Conservation (phyloP, 2,329 filamentous ascomycete genomes). For the Pseudogymnoascus sp. region DNA sequence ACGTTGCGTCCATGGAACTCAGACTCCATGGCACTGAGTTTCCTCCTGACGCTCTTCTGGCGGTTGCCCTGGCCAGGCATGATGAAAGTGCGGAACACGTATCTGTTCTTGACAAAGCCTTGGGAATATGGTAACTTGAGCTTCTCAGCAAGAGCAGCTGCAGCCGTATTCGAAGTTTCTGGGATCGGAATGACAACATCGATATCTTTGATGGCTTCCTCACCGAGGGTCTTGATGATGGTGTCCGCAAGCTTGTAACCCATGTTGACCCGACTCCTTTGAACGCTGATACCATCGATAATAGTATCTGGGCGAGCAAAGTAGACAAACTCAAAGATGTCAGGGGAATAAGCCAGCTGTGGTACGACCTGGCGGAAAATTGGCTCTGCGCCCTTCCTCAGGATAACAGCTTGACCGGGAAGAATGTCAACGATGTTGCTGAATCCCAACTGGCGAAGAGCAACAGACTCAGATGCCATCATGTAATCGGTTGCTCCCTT, state of each 20-base stretch:
- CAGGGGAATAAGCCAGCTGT: constrained; percentile 65
- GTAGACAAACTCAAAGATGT: constrained; percentile 85
- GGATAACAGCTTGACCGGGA: constrained; percentile 79
- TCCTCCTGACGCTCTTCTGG: constrained; percentile 80
- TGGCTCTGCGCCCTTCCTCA: constrained; percentile 67
- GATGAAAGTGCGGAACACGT: constrained; percentile 82
- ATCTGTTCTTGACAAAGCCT: constrained; percentile 83
- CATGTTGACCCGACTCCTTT: constrained; percentile 80
- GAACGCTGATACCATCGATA: constrained; percentile 83
- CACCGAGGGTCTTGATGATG: constrained; percentile 59
- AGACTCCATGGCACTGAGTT: constrained; percentile 76
- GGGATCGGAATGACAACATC: constrained; percentile 80
- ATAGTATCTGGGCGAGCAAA: constrained; percentile 74
- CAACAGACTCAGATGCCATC: constrained; percentile 83
- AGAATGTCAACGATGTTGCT: constrained; percentile 66
- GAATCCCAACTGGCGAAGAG: constrained; percentile 75
- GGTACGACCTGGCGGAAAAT: constrained; percentile 68
- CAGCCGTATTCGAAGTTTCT: constrained; percentile 75
- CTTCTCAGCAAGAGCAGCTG: constrained; percentile 65
- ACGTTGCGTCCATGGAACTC: constrained; percentile 79
- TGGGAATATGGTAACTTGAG: constrained; percentile 71
- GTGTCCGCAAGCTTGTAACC: constrained; percentile 70
- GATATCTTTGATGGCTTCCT: constrained; percentile 64
- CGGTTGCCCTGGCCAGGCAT: constrained; percentile 75
- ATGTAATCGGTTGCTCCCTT: constrained; percentile 71